Evolutionary conservation across 768 basidiomycete species (phyloP).

Genomic region (Leccinum uliginosum): DNA sequence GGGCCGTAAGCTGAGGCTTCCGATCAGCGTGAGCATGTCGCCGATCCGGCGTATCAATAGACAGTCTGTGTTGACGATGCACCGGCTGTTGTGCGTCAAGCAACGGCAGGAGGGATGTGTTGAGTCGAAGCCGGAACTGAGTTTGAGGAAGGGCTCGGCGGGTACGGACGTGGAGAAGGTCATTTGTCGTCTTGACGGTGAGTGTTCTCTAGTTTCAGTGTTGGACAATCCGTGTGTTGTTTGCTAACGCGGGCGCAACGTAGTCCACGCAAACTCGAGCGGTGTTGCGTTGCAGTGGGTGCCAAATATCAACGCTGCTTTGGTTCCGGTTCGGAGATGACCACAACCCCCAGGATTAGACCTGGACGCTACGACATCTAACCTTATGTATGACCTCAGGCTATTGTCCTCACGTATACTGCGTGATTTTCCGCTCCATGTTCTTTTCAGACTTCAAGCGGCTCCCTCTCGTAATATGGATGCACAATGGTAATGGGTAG

Average conservation of each 20-base stretch:
- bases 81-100: constrained; percentile 56
- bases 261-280: constrained; percentile 47
- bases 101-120: constrained; percentile 32
- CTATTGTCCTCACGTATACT: too few relatives aligned
- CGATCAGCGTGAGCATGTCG: constrained; percentile 44
- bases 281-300: constrained; percentile 34
- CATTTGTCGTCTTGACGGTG: constrained; percentile 58
- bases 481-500: too few relatives aligned
- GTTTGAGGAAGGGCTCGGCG: constrained; percentile 26
- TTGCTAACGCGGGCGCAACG: neutral
- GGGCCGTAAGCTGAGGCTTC: constrained; percentile 50
- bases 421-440: too few relatives aligned
- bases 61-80: constrained; percentile 53
- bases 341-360: neutral
- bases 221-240: neutral
- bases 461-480: too few relatives aligned
- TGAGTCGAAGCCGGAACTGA: constrained; percentile 48
- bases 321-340: neutral
- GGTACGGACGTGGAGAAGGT: constrained; percentile 12
- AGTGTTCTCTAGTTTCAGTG: constrained; percentile 17
- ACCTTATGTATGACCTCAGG: too few relatives aligned
- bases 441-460: too few relatives aligned
- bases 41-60: constrained; percentile 49
- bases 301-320: constrained; percentile 33
- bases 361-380: neutral